These are phyloP conservation scores for Microcyclospora tardicrescens DNA, from an alignment of 2,329 filamentous ascomycete species.

Conservation along the genomic window DNA sequence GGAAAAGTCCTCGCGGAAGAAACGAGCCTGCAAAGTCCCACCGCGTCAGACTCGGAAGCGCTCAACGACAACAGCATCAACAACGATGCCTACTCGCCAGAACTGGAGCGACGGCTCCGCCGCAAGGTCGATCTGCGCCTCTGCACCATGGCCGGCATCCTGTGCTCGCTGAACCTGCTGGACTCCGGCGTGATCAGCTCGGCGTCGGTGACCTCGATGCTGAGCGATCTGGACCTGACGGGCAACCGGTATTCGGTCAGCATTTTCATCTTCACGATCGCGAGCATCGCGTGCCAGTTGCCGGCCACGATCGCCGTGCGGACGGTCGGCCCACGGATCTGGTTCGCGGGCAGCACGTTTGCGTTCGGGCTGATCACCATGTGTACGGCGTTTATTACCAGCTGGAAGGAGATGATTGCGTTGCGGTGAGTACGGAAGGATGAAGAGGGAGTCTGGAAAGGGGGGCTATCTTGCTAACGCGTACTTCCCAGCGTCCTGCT, in stretches of 20 bases:
- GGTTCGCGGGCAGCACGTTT: conserved; percentile 48
- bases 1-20: no score
- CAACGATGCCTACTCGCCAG: neutral
- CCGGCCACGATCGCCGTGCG: conserved; percentile 56
- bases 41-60: no score
- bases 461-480: no score
- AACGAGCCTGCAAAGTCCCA: no score
- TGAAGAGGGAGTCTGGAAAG: no score
- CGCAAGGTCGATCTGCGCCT: conserved; percentile 54
- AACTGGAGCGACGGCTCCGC: conserved; percentile 31
- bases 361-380: conserved; percentile 53
- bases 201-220: conserved; percentile 57
- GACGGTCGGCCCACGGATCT: conserved; percentile 49
- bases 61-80: no score
- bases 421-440: conserved; percentile 19
- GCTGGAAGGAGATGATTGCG: conserved; percentile 57
- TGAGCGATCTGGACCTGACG: conserved; percentile 48
- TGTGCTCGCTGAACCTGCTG: conserved; percentile 56
- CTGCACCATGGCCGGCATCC: conserved; percentile 57
- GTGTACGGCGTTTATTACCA: conserved; percentile 54
- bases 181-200: conserved; percentile 58
- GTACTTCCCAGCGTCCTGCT: conserved; percentile 40
- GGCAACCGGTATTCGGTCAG: conserved; percentile 56
- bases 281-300: conserved; percentile 54
- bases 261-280: conserved; percentile 61